Conservation (phyloP, 2,329 filamentous ascomycete genomes). For the Cucurbitaria berberidis region DNA sequence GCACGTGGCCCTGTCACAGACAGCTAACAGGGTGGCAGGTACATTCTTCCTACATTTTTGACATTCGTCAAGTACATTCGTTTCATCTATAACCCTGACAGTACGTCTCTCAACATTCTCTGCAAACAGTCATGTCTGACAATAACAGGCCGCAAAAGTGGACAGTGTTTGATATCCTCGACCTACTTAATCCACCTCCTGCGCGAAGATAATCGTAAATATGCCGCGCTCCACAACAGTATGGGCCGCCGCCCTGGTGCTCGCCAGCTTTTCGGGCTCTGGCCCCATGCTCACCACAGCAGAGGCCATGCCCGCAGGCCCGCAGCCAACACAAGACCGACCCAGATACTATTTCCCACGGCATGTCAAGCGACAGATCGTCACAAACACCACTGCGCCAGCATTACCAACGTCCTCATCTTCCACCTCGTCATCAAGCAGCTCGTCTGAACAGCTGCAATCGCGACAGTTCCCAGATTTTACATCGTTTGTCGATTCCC, state of each 20-base stretch:
- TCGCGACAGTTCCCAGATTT: conserved; percentile 31
- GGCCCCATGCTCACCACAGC: conserved; percentile 54
- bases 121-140: conserved; percentile 20
- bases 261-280: conserved; percentile 54
- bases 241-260: conserved; percentile 55
- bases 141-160: conserved; percentile 19
- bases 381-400: conserved; percentile 43
- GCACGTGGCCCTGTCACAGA: background rate
- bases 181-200: conserved; percentile 35
- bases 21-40: conserved; percentile 34
- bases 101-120: conserved; percentile 25
- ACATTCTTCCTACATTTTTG: conserved; percentile 48
- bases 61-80: conserved; percentile 60
- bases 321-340: conserved; percentile 40
- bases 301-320: conserved; percentile 56
- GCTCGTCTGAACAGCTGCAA: conserved; percentile 21
- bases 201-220: conserved; percentile 42
- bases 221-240: conserved; percentile 55
- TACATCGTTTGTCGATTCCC: conserved; percentile 34
- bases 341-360: conserved; percentile 58
- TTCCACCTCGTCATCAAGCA: conserved; percentile 25
- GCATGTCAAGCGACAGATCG: conserved; percentile 53
- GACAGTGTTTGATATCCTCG: conserved; percentile 27
- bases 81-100: conserved; percentile 53
- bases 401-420: conserved; percentile 30